Evolutionary conservation across 345 rosid genomes (phyloP), one percentile per base, ranked within the genome.

Genomic region (Carallia pectinifolia): DNA sequence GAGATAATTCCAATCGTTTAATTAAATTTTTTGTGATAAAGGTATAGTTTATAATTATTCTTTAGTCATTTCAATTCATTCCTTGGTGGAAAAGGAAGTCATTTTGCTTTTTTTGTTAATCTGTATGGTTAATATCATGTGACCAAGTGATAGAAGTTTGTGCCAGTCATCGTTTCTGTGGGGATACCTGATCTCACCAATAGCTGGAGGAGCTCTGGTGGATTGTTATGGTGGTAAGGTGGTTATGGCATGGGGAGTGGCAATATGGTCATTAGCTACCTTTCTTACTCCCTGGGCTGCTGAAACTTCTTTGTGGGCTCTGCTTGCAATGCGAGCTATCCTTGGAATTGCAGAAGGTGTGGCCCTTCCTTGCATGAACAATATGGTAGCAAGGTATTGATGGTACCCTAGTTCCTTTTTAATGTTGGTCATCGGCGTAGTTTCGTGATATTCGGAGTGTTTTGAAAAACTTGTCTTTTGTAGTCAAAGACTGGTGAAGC

Each of bases 331-430:
- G 72, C 85, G 97, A 70, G 93, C 91, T 34, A 72, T 83, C 81
- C 92, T 94, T 69, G 99, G 99, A 6, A 71, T 91, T 66, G 97
- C 97, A n/a, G 96, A 94, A 85, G 99, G 99, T 54, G 97, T 90
- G 68, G 97, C 99, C 78, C 95, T 91, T 77, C 99, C 99, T 81
- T 86, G 93, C 60, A 91, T 94, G 99, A 94, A 91, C 90, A 94
- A 94, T 74, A 90, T 94, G 99, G 86, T 91, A 61, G 93, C 87
- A 30, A 94, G 97, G 97, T 94, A 86, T 65, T 66, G 36, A 58
- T 71, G 2, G 34, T 61, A 54, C 74, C 27, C 67, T 71, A 63
- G 6, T 59, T 78, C 58, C 17, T 67, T 56, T 66, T 58, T 73
- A 68, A 76, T 74, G 64, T 19, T 80, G 58, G 33, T 33, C 23